Conservation (phyloP, 1,139 yeast species). For the Saccharomyces hybrid region DNA sequence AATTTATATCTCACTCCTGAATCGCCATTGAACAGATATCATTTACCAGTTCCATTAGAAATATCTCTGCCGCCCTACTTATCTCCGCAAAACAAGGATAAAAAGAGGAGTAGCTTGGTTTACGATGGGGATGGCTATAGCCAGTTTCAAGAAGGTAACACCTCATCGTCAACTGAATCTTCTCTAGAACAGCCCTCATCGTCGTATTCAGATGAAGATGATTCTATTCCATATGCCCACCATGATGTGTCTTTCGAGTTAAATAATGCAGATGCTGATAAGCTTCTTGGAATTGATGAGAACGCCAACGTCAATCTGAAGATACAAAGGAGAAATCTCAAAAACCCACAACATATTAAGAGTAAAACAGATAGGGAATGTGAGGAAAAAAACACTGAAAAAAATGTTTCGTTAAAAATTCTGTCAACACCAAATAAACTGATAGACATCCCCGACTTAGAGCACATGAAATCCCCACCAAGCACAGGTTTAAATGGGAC, state of each 20-base stretch:
- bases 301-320: conserved; percentile 30
- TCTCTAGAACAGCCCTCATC: conserved; percentile 1
- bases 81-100: conserved; percentile 31
- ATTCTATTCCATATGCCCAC: conserved; percentile 26
- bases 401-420: conserved; percentile 16
- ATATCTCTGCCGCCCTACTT: conserved; percentile 33
- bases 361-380: not conserved
- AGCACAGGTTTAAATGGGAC: conserved; percentile 15
- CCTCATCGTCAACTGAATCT: conserved; percentile 4
- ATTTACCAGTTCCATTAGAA: conserved; percentile 34
- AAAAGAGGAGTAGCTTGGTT: conserved; percentile 20
- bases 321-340: conserved; percentile 26
- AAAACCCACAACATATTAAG: conserved; percentile 3
- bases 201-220: conserved; percentile 10
- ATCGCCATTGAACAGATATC: conserved; percentile 31
- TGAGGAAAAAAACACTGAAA: not conserved
- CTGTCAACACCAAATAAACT: conserved; percentile 25
- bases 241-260: conserved; percentile 26
- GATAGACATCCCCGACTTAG: conserved; percentile 27
- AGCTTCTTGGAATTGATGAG: conserved; percentile 27
- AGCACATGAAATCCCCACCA: conserved; percentile 14
- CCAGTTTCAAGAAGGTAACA: conserved; percentile 10
- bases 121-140: conserved; percentile 30
- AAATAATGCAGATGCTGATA: conserved; percentile 15
- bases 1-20: conserved; percentile 30